Base-by-base conservation (phyloP, 2,329 filamentous ascomycete species). In the Colletotrichum musae region DNA sequence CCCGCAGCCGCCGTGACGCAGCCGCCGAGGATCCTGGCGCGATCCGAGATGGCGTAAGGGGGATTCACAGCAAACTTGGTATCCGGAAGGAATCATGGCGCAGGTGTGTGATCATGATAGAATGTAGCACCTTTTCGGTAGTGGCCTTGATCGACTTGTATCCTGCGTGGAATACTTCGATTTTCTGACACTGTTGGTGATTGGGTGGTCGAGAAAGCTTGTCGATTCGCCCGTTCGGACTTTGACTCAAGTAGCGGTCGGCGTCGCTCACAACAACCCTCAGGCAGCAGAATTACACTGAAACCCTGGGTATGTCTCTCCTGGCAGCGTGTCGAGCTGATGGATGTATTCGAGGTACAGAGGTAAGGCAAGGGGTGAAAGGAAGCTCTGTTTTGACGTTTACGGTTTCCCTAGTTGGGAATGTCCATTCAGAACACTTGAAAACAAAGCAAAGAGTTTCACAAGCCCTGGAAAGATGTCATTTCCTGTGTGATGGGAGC, bases 241-340 rank as follows among this genome's bases (percentile, higher is more conserved):
- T 18, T 24, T 47, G 9, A 36, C 32, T 10, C 7, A 5, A 28
- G 21, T 2, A 24, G 43, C 16, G 21, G 16, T 16, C 24, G 39
- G 32, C 43, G 21, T 28, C 52, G n/a, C n/a, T 21, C 36, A 5
- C 32, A 32, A 28, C 36, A 2, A n/a, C 62, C 21, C 47, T 41
- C 54, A 68, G 65, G 61, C 65, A 68, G 61, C 65, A 68, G 61
- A 56, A 68, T 68, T 68, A 43, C 16, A 5, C 7, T n/a, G 21
- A 60, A 32, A 52, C 47, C 12, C 13, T 1, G 28, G 1, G 10
- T 5, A 41, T 41, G 62, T 54, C 26, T 54, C 15, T 51, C 21
- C 32, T 43, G 12, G 9, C 28, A 45, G 24, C n/a, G 13, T n/a
- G 16, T 18, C n/a, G 26, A 10, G 15, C 43, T 36, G 32, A 2